Base-by-base conservation (phyloP, 345 rosid genomes). In the Gynandropsis gynandra region DNA sequence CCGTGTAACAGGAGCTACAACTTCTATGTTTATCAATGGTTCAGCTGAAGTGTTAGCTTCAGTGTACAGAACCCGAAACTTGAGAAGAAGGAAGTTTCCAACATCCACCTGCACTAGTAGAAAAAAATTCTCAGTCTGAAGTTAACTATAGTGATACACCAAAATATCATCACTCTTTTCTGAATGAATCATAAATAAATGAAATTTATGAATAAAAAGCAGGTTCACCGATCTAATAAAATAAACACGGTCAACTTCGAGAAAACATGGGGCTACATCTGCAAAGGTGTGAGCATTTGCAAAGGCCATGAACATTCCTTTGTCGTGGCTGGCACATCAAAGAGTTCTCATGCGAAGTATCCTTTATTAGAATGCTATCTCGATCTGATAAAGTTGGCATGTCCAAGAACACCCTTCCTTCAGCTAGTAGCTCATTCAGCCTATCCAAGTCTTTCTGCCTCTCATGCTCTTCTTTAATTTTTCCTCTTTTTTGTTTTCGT, bases 311-410 rank as follows among this genome's bases (percentile, higher is more conserved):
- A 51, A 76, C 75, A 67, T 85, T 89, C 58, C 89, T 72, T 66
- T 85, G 95, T 53, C 85, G 95, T 10, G 93, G 93, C 64, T 83
- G 95, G 62, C 95, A 89, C 10, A 89, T 75, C 75, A 83, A 57
- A 7, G 87, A 83, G 64, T 85, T 79, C 62, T 72, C 84, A 62
- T 70, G 86, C 39, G 66, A 54, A 45, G 97, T 81, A 44, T 79
- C 80, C 24, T 60, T 62, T 35, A 83, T 80, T 39, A 89, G 81
- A 71, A 89, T 83, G 79, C 93, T 85, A 61, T 89, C 80, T 57
- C 93, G 75, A 58, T 89, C 85, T 7, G 88, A 95, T 62, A 89
- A 66, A 33, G 97, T 95, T 16, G 89, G 95, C 95, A 89, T 79
- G 79, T 89, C 95, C 50, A 75, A 60, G 68, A 89, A 79, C 21